A percentile compares a stretch with the other conserved stretches of the same genome.
phyloP scores from a whole-genome alignment of 2,329 filamentous ascomycete genomes.

The Diplocarpon mali region DNA sequence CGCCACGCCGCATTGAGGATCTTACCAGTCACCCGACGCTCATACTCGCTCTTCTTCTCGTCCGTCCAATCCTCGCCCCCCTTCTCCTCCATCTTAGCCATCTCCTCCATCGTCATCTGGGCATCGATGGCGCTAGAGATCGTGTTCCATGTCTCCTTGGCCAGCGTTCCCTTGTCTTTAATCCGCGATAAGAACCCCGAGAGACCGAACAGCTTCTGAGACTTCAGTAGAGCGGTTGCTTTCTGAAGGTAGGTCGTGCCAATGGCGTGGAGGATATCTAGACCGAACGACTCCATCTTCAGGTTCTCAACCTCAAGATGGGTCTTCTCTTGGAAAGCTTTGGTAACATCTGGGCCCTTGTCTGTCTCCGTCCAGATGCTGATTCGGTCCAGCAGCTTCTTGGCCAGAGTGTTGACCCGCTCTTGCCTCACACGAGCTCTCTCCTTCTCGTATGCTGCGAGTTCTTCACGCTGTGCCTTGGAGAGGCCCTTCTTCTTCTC shows the following conservation, averaged over 20 bases:
- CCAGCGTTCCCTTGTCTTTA: conserved; percentile 91
- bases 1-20: conserved; percentile 95
- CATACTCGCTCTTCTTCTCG: conserved; percentile 91
- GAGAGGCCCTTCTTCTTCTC: conserved; percentile 83
- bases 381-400: conserved; percentile 81
- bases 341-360: conserved; percentile 73
- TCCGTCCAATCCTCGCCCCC: conserved; percentile 98
- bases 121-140: conserved; percentile 94
- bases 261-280: conserved; percentile 93
- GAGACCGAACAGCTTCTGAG: conserved; percentile 93
- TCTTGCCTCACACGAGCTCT: conserved; percentile 76
- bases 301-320: conserved; percentile 91
- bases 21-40: conserved; percentile 92
- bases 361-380: conserved; percentile 97
- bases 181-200: conserved; percentile 88
- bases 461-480: conserved; percentile 88
- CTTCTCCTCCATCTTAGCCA: conserved; percentile 90
- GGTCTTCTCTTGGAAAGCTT: conserved; percentile 88
- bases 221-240: conserved; percentile 77
- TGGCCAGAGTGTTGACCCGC: conserved; percentile 71
- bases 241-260: conserved; percentile 85
- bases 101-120: conserved; percentile 97
- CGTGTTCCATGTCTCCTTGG: conserved; percentile 98
- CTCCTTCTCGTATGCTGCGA: conserved; percentile 81
- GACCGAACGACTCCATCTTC: conserved; percentile 97